Conservation (phyloP, 202 grass and related monocot species). For the Setaria italica region DNA sequence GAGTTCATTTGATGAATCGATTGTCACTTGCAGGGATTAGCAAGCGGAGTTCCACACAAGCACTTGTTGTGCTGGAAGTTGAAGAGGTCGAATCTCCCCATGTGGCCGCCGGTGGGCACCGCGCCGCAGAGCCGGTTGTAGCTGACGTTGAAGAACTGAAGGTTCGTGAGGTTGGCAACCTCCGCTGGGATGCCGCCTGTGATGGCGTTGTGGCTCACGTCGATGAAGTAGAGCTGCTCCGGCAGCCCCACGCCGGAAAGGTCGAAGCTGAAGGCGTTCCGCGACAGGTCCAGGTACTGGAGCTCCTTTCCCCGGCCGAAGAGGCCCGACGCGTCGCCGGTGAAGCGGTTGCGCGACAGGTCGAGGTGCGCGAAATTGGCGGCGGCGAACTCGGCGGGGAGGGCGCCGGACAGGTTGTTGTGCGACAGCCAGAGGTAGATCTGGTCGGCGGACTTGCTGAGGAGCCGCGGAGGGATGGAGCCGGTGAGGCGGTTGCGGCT, state of each 20-base stretch:
- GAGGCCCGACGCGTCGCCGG: constrained; percentile 42
- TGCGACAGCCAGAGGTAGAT: constrained; percentile 52
- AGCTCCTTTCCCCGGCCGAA: constrained; percentile 33
- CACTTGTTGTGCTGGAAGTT: constrained; percentile 74
- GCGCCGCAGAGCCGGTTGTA: constrained; percentile 71
- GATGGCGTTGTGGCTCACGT: constrained; percentile 75
- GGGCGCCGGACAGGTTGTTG: constrained; percentile 56
- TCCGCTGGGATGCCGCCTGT: constrained; percentile 49
- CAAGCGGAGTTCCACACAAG: constrained; percentile 62
- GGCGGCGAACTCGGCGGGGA: constrained; percentile 41
- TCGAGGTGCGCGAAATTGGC: constrained; percentile 40
- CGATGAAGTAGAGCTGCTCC: constrained; percentile 4
- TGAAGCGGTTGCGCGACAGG: constrained; percentile 59
- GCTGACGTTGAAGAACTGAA: constrained; percentile 65
- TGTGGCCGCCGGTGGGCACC: constrained; percentile 53
- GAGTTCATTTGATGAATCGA: background rate
- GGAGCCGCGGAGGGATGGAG: constrained; percentile 34
- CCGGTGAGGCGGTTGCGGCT: constrained; percentile 61
- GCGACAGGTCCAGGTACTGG: constrained; percentile 56
- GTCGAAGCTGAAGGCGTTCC: constrained; percentile 65
- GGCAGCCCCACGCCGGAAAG: constrained; percentile 50
- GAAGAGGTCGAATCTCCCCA: constrained; percentile 39
- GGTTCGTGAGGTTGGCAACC: constrained; percentile 27
- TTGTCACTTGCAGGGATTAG: constrained; percentile 19
- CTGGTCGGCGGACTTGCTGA: background rate